A percentile compares a stretch with the other conserved stretches of the same genome.
Evolutionary conservation across 2,329 filamentous ascomycete species (phyloP).

Genomic region (Calonectria honghensis): DNA sequence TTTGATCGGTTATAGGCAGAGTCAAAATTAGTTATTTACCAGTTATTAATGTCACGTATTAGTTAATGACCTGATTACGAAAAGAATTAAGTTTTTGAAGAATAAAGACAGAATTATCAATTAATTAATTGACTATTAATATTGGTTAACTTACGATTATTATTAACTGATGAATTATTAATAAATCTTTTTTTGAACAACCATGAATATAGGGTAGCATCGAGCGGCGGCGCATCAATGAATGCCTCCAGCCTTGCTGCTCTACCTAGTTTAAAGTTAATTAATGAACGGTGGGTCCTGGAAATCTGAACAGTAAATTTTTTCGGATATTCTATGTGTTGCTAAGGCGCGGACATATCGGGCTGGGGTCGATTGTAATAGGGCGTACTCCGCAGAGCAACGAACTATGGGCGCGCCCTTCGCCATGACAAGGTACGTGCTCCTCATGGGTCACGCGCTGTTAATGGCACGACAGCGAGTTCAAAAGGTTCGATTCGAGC

Average conservation of each 20-base stretch:
- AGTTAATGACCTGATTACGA: too few species aligned
- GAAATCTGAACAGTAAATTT: neutral
- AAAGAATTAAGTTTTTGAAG: too few species aligned
- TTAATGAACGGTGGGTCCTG: neutral
- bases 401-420: neutral
- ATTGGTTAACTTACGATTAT: too few species aligned
- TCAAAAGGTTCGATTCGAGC: neutral
- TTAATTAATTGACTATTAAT: too few species aligned
- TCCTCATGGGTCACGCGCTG: neutral
- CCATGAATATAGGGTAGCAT: neutral
- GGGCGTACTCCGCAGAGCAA: neutral
- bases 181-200: too few species aligned
- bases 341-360: neutral
- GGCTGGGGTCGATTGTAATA: neutral
- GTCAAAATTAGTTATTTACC: too few species aligned
- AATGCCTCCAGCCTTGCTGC: neutral
- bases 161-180: too few species aligned
- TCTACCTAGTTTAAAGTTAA: neutral
- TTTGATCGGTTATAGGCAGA: neutral
- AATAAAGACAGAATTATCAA: too few species aligned
- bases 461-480: neutral
- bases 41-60: too few species aligned
- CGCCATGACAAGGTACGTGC: neutral
- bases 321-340: neutral
- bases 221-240: neutral